Evolutionary conservation across 257 asterid genomes (phyloP), one percentile per base, ranked within the genome.

Genomic region (Ilex aquifolium): DNA sequence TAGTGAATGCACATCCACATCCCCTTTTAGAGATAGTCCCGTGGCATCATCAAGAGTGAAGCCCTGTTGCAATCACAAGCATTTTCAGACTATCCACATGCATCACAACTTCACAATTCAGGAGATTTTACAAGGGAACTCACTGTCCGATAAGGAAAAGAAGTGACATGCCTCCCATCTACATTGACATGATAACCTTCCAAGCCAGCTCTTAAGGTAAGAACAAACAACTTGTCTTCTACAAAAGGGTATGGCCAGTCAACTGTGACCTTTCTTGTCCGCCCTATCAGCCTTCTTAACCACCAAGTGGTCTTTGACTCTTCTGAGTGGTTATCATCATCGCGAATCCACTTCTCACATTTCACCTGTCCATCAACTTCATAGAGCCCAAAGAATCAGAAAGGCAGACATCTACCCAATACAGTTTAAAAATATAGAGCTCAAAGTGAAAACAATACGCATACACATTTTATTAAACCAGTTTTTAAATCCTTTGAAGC

Each of bases 191-290:
- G 95, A 79, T 80, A 91, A 32, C 98, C 98, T 83, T 91, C 98
- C 78, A 91, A 79, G 39, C 95, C 96, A 63, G 98, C 89, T 67
- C 79, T 80, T 49, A 88, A 81, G 17, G 95, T 86, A 71, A 91
- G 95, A 46, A 91, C 96, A 79, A 91, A 91, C 80, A 91, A 73
- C 80, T 86, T 88, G 76, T 82, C 74, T 82, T 86, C 93, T 12
- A 66, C 95, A 83, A 91, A 88, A 31, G 98, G 96, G 72, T 70
- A 91, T 2, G 96, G 98, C 98, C 98, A 91, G 77, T 91, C 92
- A 68, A 86, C 78, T 12, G 85, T 62, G 59, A 92, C 93, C 84
- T 80, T 83, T 79, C 82, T 87, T 64, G 92, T 83, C 75, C 83
- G 89, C 74, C 98, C 95, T 70, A 92, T 83, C 70, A 92, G 77